A percentile compares a stretch with the other conserved stretches of the same genome.
Evolutionary conservation across 306 rosid species (phyloP).

Genomic region (Quercus aquifolioides): DNA sequence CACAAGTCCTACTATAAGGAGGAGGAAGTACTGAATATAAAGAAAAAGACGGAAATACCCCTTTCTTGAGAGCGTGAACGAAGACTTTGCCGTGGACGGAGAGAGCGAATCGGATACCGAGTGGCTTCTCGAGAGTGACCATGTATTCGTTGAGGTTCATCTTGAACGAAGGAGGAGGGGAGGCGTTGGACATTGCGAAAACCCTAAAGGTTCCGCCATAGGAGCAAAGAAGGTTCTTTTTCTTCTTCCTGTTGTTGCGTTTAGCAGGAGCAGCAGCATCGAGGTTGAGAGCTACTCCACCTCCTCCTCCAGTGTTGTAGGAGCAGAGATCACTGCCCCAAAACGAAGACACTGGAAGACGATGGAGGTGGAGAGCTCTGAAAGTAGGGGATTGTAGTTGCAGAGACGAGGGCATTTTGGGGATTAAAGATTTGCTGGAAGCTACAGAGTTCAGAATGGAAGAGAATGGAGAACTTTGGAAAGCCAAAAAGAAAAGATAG

Average conservation of each 20-base stretch:
- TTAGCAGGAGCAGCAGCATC: background rate
- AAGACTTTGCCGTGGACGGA: constrained; percentile 74
- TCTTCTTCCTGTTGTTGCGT: background rate
- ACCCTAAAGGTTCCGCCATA: constrained; percentile 35
- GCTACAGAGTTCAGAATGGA: constrained; percentile 1
- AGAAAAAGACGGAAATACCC: constrained; percentile 39
- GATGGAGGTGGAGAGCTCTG: constrained; percentile 26
- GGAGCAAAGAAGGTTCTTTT: constrained; percentile 18
- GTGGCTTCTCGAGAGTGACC: constrained; percentile 82
- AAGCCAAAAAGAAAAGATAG: no score
- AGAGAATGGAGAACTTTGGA: no score
- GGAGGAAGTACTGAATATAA: background rate
- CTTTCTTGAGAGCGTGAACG: constrained; percentile 79
- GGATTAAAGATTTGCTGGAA: background rate
- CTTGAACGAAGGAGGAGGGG: constrained; percentile 37
- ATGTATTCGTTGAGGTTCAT: constrained; percentile 87
- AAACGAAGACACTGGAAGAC: constrained; percentile 21
- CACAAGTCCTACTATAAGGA: no score
- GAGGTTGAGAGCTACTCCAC: background rate
- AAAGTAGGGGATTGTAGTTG: constrained; percentile 46
- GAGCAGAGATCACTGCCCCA: constrained; percentile 33
- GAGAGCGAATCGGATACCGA: constrained; percentile 87
- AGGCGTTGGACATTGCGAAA: constrained; percentile 39
- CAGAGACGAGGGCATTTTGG: constrained; percentile 45
- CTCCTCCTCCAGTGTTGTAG: constrained; percentile 2